These are phyloP conservation scores for Drechslerella dactyloides DNA, from an alignment of 2,329 filamentous ascomycete species.

Conservation along the genomic window DNA sequence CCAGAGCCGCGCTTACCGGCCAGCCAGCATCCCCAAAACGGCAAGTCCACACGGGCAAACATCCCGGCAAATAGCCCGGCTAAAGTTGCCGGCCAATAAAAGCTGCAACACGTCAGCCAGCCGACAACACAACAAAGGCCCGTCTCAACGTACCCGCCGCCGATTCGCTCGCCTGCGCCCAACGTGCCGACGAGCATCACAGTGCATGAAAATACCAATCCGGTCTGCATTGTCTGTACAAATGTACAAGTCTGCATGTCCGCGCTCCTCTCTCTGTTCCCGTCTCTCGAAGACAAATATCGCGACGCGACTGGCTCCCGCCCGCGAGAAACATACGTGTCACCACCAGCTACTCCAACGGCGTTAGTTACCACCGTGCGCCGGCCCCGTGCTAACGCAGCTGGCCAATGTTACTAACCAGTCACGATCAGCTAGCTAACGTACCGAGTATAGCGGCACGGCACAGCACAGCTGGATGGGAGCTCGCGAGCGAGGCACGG, in stretches of 20 bases:
- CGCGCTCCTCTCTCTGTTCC: slow-evolving; percentile 13
- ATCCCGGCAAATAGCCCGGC: not conserved
- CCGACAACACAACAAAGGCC: slow-evolving; percentile 46
- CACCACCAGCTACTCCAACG: slow-evolving; percentile 14
- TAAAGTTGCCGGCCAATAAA: slow-evolving; percentile 19
- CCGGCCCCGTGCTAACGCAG: too few species aligned
- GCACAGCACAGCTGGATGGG: not conserved
- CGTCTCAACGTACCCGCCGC: slow-evolving; percentile 14
- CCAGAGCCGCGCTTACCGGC: not conserved
- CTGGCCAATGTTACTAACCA: too few species aligned
- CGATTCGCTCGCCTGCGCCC: slow-evolving; percentile 49
- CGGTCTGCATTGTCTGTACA: too few species aligned
- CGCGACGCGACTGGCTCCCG: slow-evolving; percentile 47
- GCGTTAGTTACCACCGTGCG: too few species aligned
- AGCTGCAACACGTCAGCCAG: slow-evolving; percentile 38
- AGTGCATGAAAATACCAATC: slow-evolving; percentile 46
- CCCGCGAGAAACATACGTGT: slow-evolving; percentile 36
- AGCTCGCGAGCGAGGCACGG: not conserved
- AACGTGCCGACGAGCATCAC: too few species aligned
- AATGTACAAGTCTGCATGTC: slow-evolving; percentile 47
- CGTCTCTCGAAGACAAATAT: too few species aligned
- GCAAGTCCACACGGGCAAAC: slow-evolving; percentile 31
- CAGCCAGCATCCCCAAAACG: slow-evolving; percentile 23
- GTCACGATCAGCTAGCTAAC: too few species aligned
- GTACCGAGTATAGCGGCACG: too few species aligned